Percentiles rank a stretch among this genome's conserved stretches.
phyloP scores from a whole-genome alignment of 2,329 filamentous ascomycete species.

The Ambrosiella xylebori region DNA sequence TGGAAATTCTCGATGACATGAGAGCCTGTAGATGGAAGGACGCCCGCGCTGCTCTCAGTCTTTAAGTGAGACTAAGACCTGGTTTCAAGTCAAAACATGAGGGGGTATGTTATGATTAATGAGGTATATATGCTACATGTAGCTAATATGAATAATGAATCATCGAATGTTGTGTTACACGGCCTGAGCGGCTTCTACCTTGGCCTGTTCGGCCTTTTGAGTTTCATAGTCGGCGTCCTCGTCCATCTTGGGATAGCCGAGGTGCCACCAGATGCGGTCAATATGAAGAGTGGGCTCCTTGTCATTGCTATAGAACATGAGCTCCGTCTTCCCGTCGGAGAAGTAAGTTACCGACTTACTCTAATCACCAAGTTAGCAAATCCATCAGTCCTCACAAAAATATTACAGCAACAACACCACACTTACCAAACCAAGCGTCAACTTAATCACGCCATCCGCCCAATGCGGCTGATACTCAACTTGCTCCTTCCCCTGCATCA shows the following conservation, averaged over 20 bases:
- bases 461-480: slow-evolving; percentile 26
- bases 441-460: slow-evolving; percentile 33
- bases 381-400: not conserved
- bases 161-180: not conserved
- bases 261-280: slow-evolving; percentile 24
- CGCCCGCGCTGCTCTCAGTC: slow-evolving; percentile 30
- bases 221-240: slow-evolving; percentile 14
- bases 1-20: slow-evolving; percentile 57
- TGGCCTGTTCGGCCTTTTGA: not conserved
- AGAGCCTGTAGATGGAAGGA: slow-evolving; percentile 62
- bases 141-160: not conserved
- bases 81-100: not conserved
- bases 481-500: slow-evolving; percentile 24
- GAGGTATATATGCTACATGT: not conserved
- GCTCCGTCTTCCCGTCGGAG: slow-evolving; percentile 26
- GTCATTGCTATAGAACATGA: slow-evolving; percentile 26
- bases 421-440: slow-evolving; percentile 35
- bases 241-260: slow-evolving; percentile 30
- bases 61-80: slow-evolving; percentile 6
- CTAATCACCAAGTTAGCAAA: not conserved
- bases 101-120: not conserved
- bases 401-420: not conserved
- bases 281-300: slow-evolving; percentile 29
- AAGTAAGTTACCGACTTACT: slow-evolving; percentile 27
- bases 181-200: not conserved